Conservation (phyloP, 805 yeast genomes). For the Yarrowia keelungensis region DNA sequence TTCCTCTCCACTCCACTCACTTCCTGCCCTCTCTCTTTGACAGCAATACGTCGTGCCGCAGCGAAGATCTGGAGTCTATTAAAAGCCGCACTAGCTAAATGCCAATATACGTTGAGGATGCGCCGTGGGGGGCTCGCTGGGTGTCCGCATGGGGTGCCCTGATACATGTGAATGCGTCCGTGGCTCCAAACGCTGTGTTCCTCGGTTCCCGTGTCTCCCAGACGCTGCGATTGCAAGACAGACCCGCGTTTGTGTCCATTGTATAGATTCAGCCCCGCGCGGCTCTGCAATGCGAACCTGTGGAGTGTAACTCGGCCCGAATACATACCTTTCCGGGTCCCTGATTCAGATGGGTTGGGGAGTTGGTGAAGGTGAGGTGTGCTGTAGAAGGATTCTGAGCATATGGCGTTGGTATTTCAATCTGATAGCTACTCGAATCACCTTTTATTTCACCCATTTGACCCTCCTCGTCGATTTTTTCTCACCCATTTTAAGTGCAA, state of each 20-base stretch:
- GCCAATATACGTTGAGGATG: background rate
- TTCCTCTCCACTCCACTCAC: no score
- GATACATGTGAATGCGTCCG: no score
- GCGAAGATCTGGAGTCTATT: conserved; percentile 23
- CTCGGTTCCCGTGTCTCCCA: background rate
- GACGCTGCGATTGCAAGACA: no score
- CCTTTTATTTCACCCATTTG: no score
- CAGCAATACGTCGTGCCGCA: conserved; percentile 32
- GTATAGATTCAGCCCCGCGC: background rate
- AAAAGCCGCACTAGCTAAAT: conserved; percentile 18
- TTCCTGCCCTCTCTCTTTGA: background rate
- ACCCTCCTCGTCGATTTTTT: no score
- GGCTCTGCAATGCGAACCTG: conserved; percentile 1
- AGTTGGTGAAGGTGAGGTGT: no score
- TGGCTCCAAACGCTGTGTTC: background rate
- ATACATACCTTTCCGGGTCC: conserved; percentile 15
- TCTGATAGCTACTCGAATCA: no score
- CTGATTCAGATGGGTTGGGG: conserved; percentile 6
- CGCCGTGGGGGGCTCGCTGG: conserved; percentile 8
- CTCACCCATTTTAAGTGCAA: conserved; percentile 1
- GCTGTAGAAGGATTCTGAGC: no score
- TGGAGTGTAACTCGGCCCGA: conserved; percentile 1
- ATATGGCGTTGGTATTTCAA: no score
- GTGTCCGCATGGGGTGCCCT: no score
- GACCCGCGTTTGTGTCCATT: no score